Evolutionary conservation across 176 grass and related monocot genomes (phyloP).

Genomic region (Aegilops umbellulata): DNA sequence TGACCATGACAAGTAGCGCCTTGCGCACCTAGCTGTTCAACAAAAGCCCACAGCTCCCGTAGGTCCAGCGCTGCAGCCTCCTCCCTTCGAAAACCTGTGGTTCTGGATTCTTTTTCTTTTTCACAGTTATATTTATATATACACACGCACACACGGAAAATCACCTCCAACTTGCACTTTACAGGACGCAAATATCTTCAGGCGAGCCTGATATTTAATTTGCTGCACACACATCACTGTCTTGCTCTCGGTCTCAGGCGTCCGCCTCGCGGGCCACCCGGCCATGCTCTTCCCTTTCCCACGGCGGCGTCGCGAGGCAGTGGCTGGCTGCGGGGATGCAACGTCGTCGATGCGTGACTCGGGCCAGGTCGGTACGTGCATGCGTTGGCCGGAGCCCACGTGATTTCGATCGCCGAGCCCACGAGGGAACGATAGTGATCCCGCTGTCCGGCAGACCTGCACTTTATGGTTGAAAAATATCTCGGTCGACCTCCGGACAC

Average conservation of each 20-base stretch:
- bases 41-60: too few species aligned
- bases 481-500: not conserved
- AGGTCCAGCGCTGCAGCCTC: too few species aligned
- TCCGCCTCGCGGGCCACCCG: not conserved
- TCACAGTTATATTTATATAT: too few species aligned
- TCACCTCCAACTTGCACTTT: not conserved
- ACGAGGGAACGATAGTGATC: not conserved
- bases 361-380: not conserved
- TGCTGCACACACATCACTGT: not conserved
- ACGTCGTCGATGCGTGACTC: not conserved
- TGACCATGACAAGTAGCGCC: too few species aligned
- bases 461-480: not conserved
- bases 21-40: too few species aligned
- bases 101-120: too few species aligned
- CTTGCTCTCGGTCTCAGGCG: not conserved
- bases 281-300: not conserved
- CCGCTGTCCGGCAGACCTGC: not conserved
- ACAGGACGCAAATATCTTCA: not conserved
- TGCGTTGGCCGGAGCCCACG: not conserved
- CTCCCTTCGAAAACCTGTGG: too few species aligned
- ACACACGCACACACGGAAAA: too few species aligned
- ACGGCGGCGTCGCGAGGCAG: conserved; percentile 13
- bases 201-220: not conserved
- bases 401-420: not conserved
- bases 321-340: not conserved